Percentiles rank a stretch among this genome's conserved stretches.
These are phyloP conservation scores for Starmera amethionina DNA, from an alignment of 805 yeast genomes.

Conservation along the genomic window DNA sequence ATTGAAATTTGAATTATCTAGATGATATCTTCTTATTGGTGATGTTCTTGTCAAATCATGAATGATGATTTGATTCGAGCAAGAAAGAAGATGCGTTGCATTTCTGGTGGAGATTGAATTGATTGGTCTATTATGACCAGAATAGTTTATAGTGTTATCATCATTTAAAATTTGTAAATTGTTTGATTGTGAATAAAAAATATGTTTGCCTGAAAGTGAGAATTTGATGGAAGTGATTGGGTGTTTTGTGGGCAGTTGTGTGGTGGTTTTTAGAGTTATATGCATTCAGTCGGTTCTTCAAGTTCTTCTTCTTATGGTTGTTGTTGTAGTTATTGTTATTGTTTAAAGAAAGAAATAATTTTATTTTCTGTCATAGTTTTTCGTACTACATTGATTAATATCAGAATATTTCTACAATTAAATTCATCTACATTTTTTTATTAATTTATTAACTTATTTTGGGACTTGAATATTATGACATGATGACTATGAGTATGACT, in stretches of 20 bases:
- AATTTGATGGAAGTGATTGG: neutral
- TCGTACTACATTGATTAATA: too few relatives aligned
- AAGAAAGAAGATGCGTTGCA: constrained; percentile 4
- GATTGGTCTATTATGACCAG: constrained; percentile 2
- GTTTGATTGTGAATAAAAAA: neutral
- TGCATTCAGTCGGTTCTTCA: too few relatives aligned
- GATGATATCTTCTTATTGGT: constrained; percentile 5
- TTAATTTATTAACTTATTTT: too few relatives aligned
- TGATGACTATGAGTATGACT: too few relatives aligned
- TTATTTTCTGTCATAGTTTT: too few relatives aligned
- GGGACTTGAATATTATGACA: too few relatives aligned
- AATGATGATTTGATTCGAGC: constrained; percentile 7
- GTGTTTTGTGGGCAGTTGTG: neutral
- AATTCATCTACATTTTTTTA: too few relatives aligned
- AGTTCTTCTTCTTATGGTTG: too few relatives aligned
- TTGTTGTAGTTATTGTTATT: too few relatives aligned
- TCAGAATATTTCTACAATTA: too few relatives aligned
- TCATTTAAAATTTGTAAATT: neutral
- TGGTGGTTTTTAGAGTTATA: too few relatives aligned
- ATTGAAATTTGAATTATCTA: constrained; percentile 2
- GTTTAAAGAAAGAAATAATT: too few relatives aligned
- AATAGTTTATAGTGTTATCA: neutral
- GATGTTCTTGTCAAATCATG: constrained; percentile 6
- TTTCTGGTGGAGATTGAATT: constrained; percentile 3
- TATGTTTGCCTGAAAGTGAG: neutral